Evolutionary conservation across 1,139 yeast genomes (phyloP).

Genomic region (Suhomyces choctaworum): DNA sequence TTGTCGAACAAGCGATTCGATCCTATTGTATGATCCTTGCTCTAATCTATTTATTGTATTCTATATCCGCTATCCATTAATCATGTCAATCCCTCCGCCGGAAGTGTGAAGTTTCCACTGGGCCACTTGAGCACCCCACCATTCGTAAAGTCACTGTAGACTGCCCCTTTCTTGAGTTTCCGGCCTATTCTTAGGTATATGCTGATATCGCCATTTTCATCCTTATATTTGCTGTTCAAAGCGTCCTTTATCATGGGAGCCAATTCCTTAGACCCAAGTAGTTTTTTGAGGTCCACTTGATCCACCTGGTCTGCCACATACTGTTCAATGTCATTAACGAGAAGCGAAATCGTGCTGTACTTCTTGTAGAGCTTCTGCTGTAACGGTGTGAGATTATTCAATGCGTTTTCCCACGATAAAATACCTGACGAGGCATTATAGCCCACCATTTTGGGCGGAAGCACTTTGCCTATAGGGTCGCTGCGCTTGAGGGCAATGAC

Average conservation of each 20-base stretch:
- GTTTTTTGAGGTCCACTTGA: conserved; percentile 39
- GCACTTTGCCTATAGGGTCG: conserved; percentile 65
- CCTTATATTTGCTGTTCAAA: conserved; percentile 21
- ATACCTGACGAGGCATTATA: conserved; percentile 34
- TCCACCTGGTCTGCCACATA: conserved; percentile 54
- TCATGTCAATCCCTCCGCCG: conserved; percentile 24
- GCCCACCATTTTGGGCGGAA: conserved; percentile 56
- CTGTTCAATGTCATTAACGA: conserved; percentile 79
- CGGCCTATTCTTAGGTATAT: conserved; percentile 58
- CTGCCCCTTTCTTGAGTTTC: conserved; percentile 40
- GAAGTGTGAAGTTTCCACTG: conserved; percentile 46
- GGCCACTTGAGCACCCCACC: conserved; percentile 63
- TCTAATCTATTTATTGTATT: no score
- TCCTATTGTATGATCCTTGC: no score
- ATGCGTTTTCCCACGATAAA: conserved; percentile 33
- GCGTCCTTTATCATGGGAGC: conserved; percentile 11
- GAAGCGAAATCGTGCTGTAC: conserved; percentile 55
- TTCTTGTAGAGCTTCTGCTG: conserved; percentile 11
- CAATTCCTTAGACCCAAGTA: conserved; percentile 36
- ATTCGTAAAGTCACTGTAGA: conserved; percentile 54
- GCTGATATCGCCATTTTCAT: conserved; percentile 33
- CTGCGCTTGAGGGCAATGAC: conserved; percentile 64
- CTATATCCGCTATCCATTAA: no score
- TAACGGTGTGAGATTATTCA: conserved; percentile 7
- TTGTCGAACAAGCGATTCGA: no score